These are phyloP conservation scores for Kwoniella heveanensis DNA, from an alignment of 768 basidiomycete genomes.

Conservation along the genomic window DNA sequence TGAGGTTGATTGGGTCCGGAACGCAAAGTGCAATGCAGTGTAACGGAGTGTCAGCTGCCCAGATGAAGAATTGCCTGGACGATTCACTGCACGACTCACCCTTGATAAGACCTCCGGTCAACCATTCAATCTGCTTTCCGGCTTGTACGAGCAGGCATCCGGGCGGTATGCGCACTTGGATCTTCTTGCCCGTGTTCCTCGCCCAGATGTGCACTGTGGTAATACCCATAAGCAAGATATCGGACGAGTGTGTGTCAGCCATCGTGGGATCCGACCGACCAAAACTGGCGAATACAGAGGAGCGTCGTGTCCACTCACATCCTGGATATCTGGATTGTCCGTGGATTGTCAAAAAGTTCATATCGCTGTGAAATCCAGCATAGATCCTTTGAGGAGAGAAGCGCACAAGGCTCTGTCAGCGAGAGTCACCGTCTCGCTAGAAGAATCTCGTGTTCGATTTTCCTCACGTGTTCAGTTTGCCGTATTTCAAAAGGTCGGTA, in stretches of 20 bases:
- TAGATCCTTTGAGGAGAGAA: slow-evolving; percentile 62
- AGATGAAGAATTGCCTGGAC: no score
- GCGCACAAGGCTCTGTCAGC: slow-evolving; percentile 1
- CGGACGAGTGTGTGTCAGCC: background rate
- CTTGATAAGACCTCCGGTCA: slow-evolving; percentile 71
- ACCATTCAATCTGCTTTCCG: slow-evolving; percentile 90
- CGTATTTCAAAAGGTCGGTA: slow-evolving; percentile 80
- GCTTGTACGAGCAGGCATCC: slow-evolving; percentile 89
- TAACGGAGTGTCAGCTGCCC: no score
- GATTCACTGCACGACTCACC: slow-evolving; percentile 27
- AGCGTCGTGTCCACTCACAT: slow-evolving; percentile 27
- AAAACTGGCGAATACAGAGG: no score
- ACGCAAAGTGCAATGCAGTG: no score
- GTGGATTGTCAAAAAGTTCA: slow-evolving; percentile 72
- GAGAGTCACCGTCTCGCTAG: background rate
- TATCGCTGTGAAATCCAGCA: slow-evolving; percentile 91
- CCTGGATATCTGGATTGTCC: slow-evolving; percentile 51
- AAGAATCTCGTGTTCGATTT: background rate
- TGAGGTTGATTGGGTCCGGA: no score
- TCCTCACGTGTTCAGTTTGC: slow-evolving; percentile 55
- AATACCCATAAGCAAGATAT: background rate
- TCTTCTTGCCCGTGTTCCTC: slow-evolving; percentile 85
- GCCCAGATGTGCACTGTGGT: slow-evolving; percentile 87
- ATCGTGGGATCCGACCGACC: no score
- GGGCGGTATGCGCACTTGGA: slow-evolving; percentile 80